Percentiles rank a stretch among this genome's conserved stretches.
These are phyloP conservation scores for Infundibulicybe gibba DNA, from an alignment of 768 basidiomycete species.

Conservation along the genomic window DNA sequence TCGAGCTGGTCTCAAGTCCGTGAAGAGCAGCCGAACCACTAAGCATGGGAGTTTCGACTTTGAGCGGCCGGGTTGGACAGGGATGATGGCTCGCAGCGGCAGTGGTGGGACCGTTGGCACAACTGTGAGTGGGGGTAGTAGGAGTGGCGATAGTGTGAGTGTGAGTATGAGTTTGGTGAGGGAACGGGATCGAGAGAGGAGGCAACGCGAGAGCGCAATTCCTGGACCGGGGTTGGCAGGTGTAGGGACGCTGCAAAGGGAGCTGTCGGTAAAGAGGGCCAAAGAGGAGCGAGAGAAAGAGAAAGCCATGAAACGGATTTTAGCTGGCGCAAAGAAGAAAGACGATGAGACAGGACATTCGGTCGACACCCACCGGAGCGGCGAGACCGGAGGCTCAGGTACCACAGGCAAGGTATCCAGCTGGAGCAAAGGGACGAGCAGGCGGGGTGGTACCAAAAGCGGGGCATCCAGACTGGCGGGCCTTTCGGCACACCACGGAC, in stretches of 20 bases:
- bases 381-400: slow-evolving; percentile 20
- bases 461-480: slow-evolving; percentile 29
- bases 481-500: slow-evolving; percentile 46
- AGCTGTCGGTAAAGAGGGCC: slow-evolving; percentile 33
- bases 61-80: slow-evolving; percentile 57
- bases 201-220: slow-evolving; percentile 24
- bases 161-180: slow-evolving; percentile 11
- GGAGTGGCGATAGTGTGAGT: slow-evolving; percentile 19
- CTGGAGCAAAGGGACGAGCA: slow-evolving; percentile 52
- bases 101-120: slow-evolving; percentile 32
- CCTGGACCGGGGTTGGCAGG: slow-evolving; percentile 38
- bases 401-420: slow-evolving; percentile 46
- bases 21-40: slow-evolving; percentile 29
- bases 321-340: slow-evolving; percentile 16
- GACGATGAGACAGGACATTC: slow-evolving; percentile 12
- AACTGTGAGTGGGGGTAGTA: slow-evolving; percentile 26
- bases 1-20: slow-evolving; percentile 10
- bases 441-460: slow-evolving; percentile 20
- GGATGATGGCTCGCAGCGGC: slow-evolving; percentile 41
- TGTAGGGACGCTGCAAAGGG: slow-evolving; percentile 40
- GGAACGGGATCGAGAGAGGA: slow-evolving; percentile 2
- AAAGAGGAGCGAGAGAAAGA: slow-evolving; percentile 22
- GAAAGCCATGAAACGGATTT: slow-evolving; percentile 7
- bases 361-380: background rate
- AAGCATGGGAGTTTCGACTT: slow-evolving; percentile 79